A percentile compares a stretch with the other conserved stretches of the same genome.
Evolutionary conservation across 2,329 filamentous ascomycete genomes (phyloP).

Genomic region (Monilinia fructigena): DNA sequence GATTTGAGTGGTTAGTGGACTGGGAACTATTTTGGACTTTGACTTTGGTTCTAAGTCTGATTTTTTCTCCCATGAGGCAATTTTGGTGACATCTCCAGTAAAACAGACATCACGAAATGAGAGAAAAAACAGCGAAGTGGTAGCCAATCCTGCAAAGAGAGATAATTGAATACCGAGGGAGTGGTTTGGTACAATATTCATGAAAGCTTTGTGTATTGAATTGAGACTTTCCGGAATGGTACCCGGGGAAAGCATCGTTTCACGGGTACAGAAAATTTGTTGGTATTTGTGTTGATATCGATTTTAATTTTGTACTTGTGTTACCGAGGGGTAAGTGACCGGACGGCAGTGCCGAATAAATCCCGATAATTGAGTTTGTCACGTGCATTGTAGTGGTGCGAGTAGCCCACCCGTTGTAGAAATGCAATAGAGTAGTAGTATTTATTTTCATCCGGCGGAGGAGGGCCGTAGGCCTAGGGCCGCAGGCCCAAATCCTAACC

Average conservation of each 20-base stretch:
- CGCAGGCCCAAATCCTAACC: too few relatives aligned
- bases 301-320: not conserved
- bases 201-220: slow-evolving; percentile 4
- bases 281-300: not conserved
- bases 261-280: not conserved
- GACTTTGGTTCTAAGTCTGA: not conserved
- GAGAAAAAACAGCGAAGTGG: not conserved
- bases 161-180: slow-evolving; percentile 11
- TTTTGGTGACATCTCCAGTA: not conserved
- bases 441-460: too few relatives aligned
- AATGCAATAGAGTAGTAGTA: not conserved
- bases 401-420: not conserved
- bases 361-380: not conserved
- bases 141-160: slow-evolving; percentile 8
- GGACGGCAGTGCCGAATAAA: not conserved
- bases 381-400: not conserved
- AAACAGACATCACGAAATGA: not conserved
- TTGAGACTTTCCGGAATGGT: slow-evolving; percentile 8
- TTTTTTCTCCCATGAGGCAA: not conserved
- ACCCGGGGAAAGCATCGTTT: not conserved
- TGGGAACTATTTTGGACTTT: slow-evolving; percentile 24
- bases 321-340: not conserved
- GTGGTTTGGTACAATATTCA: not conserved
- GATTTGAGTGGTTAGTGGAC: slow-evolving; percentile 33
- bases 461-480: too few relatives aligned